Percentiles rank a stretch among this genome's conserved stretches.
These are phyloP conservation scores for Lactarius indigo DNA, from an alignment of 768 basidiomycete genomes.

Conservation along the genomic window DNA sequence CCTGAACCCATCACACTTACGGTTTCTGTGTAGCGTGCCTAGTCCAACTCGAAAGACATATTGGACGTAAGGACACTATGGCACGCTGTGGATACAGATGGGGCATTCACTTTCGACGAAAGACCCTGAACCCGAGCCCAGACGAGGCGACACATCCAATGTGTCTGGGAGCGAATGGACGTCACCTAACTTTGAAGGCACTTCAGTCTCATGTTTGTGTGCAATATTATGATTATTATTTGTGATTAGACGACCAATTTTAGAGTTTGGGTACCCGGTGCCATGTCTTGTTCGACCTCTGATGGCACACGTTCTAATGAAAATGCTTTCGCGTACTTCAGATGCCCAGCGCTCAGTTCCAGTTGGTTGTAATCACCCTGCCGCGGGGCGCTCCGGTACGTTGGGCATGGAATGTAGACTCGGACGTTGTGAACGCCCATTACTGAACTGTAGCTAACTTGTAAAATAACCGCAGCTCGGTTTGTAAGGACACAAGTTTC, in stretches of 20 bases:
- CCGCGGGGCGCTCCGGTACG: slow-evolving; percentile 1
- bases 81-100: neutral
- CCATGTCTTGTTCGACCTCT: slow-evolving; percentile 2
- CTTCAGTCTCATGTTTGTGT: neutral
- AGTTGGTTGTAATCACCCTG: slow-evolving; percentile 1
- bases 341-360: neutral
- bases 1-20: neutral
- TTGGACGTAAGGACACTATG: neutral
- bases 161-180: neutral
- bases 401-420: neutral
- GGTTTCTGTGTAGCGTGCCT: neutral
- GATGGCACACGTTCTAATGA: slow-evolving; percentile 7
- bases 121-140: neutral
- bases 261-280: neutral
- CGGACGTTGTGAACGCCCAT: neutral
- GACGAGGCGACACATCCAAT: neutral
- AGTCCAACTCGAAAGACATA: neutral
- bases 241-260: neutral
- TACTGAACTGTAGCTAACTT: neutral
- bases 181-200: neutral
- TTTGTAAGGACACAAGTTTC: neutral
- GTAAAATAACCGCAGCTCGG: neutral
- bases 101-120: neutral
- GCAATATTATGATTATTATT: neutral
- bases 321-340: neutral